phyloP scores from a whole-genome alignment of 2,329 filamentous ascomycete species.

The Aspergillus fumigatiaffinis region DNA sequence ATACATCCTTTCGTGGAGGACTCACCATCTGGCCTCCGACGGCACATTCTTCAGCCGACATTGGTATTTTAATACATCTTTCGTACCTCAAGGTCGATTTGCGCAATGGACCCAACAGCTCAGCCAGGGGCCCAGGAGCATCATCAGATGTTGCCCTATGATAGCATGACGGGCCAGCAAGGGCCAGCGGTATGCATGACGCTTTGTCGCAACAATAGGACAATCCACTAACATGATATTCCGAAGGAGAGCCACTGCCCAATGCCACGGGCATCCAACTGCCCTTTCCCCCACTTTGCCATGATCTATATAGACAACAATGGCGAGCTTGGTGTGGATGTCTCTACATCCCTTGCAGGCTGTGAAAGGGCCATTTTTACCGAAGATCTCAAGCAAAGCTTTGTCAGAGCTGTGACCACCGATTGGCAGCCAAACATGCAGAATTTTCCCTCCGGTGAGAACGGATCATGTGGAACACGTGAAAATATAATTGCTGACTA shows the following conservation, averaged over 20 bases:
- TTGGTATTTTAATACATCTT: background rate
- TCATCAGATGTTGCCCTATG: constrained; percentile 15
- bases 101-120: constrained; percentile 14
- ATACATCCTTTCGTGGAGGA: background rate
- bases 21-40: background rate
- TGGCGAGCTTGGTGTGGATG: constrained; percentile 29
- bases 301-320: constrained; percentile 35
- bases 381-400: constrained; percentile 32
- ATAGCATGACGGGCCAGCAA: constrained; percentile 17
- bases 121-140: constrained; percentile 12
- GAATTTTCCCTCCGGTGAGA: constrained; percentile 24
- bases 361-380: constrained; percentile 33
- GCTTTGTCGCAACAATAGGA: background rate
- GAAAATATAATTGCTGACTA: background rate
- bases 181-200: constrained; percentile 17
- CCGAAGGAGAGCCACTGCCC: constrained; percentile 17
- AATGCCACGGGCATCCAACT: constrained; percentile 15
- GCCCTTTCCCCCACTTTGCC: constrained; percentile 34
- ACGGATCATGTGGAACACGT: background rate
- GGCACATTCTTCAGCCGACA: background rate
- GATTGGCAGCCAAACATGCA: constrained; percentile 17
- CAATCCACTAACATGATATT: constrained; percentile 7
- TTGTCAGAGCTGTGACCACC: constrained; percentile 26
- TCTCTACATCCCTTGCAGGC: constrained; percentile 30
- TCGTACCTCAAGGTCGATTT: constrained; percentile 6